A percentile compares a stretch with the other conserved stretches of the same genome.
These are phyloP conservation scores for Uronychia binucleata DNA, from an alignment of 73 alveolate genomes.

Conservation along the genomic window DNA sequence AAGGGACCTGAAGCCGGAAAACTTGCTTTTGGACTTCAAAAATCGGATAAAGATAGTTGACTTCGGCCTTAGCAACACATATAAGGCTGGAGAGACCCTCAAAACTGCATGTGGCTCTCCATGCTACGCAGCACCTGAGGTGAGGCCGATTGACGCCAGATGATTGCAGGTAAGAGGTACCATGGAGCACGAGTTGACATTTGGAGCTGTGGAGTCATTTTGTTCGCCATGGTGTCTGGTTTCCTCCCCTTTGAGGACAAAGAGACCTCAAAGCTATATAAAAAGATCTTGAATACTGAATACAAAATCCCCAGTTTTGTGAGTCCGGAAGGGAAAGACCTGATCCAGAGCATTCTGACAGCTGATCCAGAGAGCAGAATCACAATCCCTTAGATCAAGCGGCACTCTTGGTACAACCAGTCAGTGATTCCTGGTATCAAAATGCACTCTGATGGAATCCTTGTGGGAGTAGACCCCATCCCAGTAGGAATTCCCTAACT, in stretches of 20 bases:
- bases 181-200: slow-evolving; percentile 51
- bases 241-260: slow-evolving; percentile 74
- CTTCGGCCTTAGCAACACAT: slow-evolving; percentile 69
- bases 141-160: neutral
- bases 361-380: slow-evolving; percentile 88
- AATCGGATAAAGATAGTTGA: slow-evolving; percentile 63
- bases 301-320: slow-evolving; percentile 61
- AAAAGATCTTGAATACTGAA: slow-evolving; percentile 65
- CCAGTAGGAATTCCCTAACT: slow-evolving; percentile 57
- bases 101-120: slow-evolving; percentile 83
- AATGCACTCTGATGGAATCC: slow-evolving; percentile 70
- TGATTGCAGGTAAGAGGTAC: slow-evolving; percentile 62
- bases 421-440: slow-evolving; percentile 41
- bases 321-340: slow-evolving; percentile 60
- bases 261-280: slow-evolving; percentile 67
- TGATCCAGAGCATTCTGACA: slow-evolving; percentile 73
- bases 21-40: slow-evolving; percentile 46
- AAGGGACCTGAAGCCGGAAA: slow-evolving; percentile 73
- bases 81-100: slow-evolving; percentile 51
- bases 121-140: slow-evolving; percentile 84
- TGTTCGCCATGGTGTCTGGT: slow-evolving; percentile 73
- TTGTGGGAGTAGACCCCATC: slow-evolving; percentile 80
- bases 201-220: slow-evolving; percentile 59
- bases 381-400: slow-evolving; percentile 77
- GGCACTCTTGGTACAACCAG: slow-evolving; percentile 86